Evolutionary conservation across 2,329 filamentous ascomycete species (phyloP).

Genomic region (Clarireedia sp.): DNA sequence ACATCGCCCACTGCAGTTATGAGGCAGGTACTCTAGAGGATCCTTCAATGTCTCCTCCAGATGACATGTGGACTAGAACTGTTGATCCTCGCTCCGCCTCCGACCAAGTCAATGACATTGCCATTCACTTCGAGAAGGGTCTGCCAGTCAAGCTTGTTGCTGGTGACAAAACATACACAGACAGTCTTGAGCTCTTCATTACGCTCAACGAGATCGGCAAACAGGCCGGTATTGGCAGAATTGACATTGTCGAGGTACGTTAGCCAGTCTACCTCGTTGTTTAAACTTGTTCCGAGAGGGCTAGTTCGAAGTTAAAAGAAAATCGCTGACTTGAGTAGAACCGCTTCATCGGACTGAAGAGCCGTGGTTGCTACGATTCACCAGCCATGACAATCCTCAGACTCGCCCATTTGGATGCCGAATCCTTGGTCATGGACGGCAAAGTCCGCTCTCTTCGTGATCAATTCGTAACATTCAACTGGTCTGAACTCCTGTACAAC

Average conservation of each 20-base stretch:
- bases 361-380: conserved; percentile 69
- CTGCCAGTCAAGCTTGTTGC: conserved; percentile 58
- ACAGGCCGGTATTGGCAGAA: conserved; percentile 66
- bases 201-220: conserved; percentile 64
- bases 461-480: conserved; percentile 61
- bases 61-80: conserved; percentile 75
- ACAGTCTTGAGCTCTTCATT: conserved; percentile 64
- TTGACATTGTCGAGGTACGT: conserved; percentile 64
- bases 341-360: conserved; percentile 73
- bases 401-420: conserved; percentile 43
- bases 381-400: conserved; percentile 28
- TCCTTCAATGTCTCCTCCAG: conserved; percentile 55
- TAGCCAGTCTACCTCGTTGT: too few species aligned
- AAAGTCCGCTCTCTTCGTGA: conserved; percentile 62
- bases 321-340: conserved; percentile 33
- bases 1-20: conserved; percentile 70
- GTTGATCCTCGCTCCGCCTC: conserved; percentile 62
- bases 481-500: conserved; percentile 51
- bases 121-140: conserved; percentile 65
- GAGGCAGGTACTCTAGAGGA: conserved; percentile 71
- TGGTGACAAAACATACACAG: conserved; percentile 55
- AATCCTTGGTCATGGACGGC: conserved; percentile 60
- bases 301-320: too few species aligned
- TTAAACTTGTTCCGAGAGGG: too few species aligned
- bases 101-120: conserved; percentile 63